Percentiles rank a stretch among this genome's conserved stretches.
Evolutionary conservation across 768 basidiomycete species (phyloP).

Genomic region (Suillus hirtellus): DNA sequence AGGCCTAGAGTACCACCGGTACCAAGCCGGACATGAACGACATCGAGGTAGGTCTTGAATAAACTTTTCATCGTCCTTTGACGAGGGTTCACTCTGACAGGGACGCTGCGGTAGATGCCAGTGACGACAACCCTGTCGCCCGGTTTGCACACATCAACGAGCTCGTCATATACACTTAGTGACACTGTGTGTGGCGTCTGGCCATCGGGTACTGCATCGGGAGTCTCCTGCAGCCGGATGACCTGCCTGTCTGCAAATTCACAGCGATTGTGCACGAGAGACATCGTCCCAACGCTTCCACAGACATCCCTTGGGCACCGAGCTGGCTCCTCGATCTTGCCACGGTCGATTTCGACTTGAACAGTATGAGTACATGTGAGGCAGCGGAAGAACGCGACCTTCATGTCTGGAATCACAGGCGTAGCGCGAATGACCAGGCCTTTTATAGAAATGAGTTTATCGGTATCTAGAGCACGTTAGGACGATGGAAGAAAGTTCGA

Average conservation of each 20-base stretch:
- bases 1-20: constrained; percentile 62
- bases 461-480: constrained; percentile 68
- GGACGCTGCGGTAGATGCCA: constrained; percentile 93
- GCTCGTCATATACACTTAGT: constrained; percentile 96
- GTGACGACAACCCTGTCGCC: constrained; percentile 90
- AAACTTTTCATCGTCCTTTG: constrained; percentile 91
- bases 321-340: constrained; percentile 91
- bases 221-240: constrained; percentile 94
- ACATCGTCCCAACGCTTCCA: constrained; percentile 84
- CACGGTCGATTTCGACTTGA: constrained; percentile 96
- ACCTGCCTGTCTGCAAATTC: constrained; percentile 97
- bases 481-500: constrained; percentile 1
- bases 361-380: constrained; percentile 95
- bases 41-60: constrained; percentile 97
- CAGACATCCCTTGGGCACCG: constrained; percentile 95
- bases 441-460: constrained; percentile 95
- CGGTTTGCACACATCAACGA: constrained; percentile 95
- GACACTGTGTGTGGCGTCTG: constrained; percentile 98
- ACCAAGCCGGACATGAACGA: constrained; percentile 86
- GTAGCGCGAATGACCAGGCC: constrained; percentile 97
- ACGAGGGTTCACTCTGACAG: constrained; percentile 92
- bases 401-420: constrained; percentile 99
- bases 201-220: constrained; percentile 96
- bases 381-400: constrained; percentile 97
- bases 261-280: constrained; percentile 94